Percentiles rank a stretch among this genome's conserved stretches.
phyloP scores from a whole-genome alignment of 2,329 filamentous ascomycete species.

The Fusarium sp. region DNA sequence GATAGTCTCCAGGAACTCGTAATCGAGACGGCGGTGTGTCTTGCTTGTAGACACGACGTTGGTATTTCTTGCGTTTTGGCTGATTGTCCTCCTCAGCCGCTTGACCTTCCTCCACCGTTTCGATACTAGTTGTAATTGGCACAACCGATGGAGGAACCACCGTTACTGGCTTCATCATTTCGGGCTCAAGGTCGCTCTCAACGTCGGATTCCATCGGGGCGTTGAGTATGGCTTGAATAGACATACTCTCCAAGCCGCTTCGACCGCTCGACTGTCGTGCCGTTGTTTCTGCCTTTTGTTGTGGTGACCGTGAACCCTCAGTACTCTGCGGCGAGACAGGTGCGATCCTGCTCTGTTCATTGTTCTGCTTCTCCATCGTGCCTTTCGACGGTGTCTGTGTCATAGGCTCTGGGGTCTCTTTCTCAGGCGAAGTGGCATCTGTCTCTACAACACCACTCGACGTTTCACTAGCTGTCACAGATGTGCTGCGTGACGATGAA shows the following conservation, averaged over 20 bases:
- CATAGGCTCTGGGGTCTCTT: constrained; percentile 59
- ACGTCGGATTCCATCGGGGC: constrained; percentile 41
- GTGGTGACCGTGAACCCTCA: constrained; percentile 47
- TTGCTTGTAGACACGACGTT: constrained; percentile 54
- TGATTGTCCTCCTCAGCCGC: constrained; percentile 34
- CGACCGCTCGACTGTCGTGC: constrained; percentile 14
- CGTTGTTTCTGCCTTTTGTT: constrained; percentile 19
- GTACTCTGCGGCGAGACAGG: constrained; percentile 53
- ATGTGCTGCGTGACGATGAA: constrained; percentile 57
- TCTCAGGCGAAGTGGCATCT: constrained; percentile 66
- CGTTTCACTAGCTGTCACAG: constrained; percentile 49
- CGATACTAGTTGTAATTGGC: constrained; percentile 45
- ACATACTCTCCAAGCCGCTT: constrained; percentile 49
- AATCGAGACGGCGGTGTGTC: constrained; percentile 51
- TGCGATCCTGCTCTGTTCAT: constrained; percentile 26
- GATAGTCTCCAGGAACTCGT: constrained; percentile 82
- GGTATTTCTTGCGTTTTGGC: constrained; percentile 54
- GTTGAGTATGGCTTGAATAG: constrained; percentile 53
- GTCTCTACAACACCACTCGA: constrained; percentile 52
- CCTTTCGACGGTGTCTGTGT: constrained; percentile 50
- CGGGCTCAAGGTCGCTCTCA: constrained; percentile 31
- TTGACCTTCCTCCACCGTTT: constrained; percentile 39
- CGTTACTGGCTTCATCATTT: constrained; percentile 22
- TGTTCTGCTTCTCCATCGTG: constrained; percentile 21
- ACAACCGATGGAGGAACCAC: constrained; percentile 26